Evolutionary conservation across 805 yeast species (phyloP), one percentile per base, ranked within the genome.

Genomic region (Yamadazyma endophytica): DNA sequence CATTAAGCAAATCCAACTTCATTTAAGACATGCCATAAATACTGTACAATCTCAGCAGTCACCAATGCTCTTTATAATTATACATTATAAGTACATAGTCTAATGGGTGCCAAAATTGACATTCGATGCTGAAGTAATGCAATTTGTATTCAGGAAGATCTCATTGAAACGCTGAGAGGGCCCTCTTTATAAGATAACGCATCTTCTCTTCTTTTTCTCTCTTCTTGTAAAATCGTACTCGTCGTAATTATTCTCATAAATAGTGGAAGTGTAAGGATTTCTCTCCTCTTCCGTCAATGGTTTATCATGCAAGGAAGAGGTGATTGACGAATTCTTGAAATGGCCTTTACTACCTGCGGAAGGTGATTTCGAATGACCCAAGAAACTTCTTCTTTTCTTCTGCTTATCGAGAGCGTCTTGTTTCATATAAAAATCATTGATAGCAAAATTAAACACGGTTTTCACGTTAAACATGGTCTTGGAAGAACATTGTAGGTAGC

Each of bases 401-500:
- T 47, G 48, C 36, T 54, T 59, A 24, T 64, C 70, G 25, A 54
- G 40, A 41, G 59, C 62, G 34, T 64, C 70, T 30, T 56, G 54
- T 40, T 63, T 48, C 44, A 54, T 56, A 43, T 68, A 68, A 44
- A 61, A 67, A 40, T 67, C 62, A 36, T 58, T 48, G 36, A 74
- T 54, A 7, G 86, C 86, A 28, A 68, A 61, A 46, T 81, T 71
- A 53, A 89, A 88, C 2, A 87, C 79, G 20, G 75, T 73, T 29
- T 64, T 62, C 7, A 89, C 75, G 35, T 86, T 84, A 35, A 70
- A 67, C 66, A 77, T 76, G 13, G 71, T 63, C 43, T 77, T 80
- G 4, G 96, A 86, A 6, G 94, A 83, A 51, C 95, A 86, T 53
- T 82, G 83, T 31, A 85, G 56, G 51, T 84, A 90, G 4, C 76